Evolutionary conservation across 305 asterid genomes (phyloP).

Genomic region (Withania somnifera): DNA sequence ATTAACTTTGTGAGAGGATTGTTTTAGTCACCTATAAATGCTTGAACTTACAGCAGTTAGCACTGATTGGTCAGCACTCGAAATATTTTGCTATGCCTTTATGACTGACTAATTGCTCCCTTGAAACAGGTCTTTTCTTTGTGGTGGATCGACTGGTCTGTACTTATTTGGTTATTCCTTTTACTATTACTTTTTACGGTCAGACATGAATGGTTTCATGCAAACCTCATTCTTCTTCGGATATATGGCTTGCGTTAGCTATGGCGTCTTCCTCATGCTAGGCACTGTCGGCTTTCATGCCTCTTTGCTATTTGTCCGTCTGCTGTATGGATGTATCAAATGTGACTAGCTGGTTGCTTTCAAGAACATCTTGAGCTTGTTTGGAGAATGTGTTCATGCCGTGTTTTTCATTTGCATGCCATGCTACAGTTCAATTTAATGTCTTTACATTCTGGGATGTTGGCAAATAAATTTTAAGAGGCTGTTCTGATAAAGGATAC

Average conservation of each 20-base stretch:
- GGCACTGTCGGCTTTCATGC: conserved; percentile 10
- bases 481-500: background rate
- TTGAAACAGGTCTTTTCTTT: conserved; percentile 14
- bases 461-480: too few relatives aligned
- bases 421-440: too few relatives aligned
- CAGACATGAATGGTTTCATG: conserved; percentile 12
- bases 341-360: conserved; percentile 8
- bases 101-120: background rate
- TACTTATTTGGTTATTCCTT: conserved; percentile 8
- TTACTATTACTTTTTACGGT: conserved; percentile 5
- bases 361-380: background rate
- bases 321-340: conserved; percentile 9
- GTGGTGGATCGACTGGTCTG: conserved; percentile 14
- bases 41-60: background rate
- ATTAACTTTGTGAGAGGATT: background rate
- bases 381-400: background rate
- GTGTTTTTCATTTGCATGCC: too few relatives aligned
- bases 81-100: background rate
- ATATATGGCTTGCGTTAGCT: conserved; percentile 17
- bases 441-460: background rate
- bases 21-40: background rate
- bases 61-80: background rate
- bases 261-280: conserved; percentile 17
- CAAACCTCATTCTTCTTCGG: conserved; percentile 21
- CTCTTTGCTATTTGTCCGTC: conserved; percentile 9